Percentiles rank a stretch among this genome's conserved stretches.
These are phyloP conservation scores for Aspergillus bertholletiae DNA, from an alignment of 495 filamentous ascomycete species.

Conservation along the genomic window DNA sequence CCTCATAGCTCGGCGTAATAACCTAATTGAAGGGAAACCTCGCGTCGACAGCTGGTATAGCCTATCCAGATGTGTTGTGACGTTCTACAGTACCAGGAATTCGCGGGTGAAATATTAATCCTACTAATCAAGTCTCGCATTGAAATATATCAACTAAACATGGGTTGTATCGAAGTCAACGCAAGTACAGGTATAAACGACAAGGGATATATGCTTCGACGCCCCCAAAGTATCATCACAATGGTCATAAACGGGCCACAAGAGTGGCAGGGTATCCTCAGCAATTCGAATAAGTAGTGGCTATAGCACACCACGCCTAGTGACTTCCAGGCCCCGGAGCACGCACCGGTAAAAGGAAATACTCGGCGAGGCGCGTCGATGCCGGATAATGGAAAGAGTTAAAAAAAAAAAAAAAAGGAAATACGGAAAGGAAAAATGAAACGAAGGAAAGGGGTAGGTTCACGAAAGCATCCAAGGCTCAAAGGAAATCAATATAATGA, in stretches of 20 bases:
- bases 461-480: background rate
- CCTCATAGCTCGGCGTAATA: too few species aligned
- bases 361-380: background rate
- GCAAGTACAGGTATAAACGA: background rate
- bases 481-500: background rate
- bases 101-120: background rate
- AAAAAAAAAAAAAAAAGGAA: background rate
- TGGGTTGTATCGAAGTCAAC: background rate
- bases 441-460: background rate
- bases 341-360: background rate
- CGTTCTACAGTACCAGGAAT: background rate
- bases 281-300: constrained; percentile 15
- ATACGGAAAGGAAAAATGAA: background rate
- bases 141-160: background rate
- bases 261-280: constrained; percentile 25
- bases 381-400: background rate
- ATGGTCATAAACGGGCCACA: constrained; percentile 22
- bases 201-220: background rate
- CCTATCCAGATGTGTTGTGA: background rate
- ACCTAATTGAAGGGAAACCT: too few species aligned
- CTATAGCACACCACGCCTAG: background rate
- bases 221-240: constrained; percentile 14
- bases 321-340: background rate
- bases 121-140: background rate
- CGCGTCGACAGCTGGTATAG: too few species aligned